Base-by-base conservation (phyloP, 2,329 filamentous ascomycete genomes). In the Rachicladosporium sp. region DNA sequence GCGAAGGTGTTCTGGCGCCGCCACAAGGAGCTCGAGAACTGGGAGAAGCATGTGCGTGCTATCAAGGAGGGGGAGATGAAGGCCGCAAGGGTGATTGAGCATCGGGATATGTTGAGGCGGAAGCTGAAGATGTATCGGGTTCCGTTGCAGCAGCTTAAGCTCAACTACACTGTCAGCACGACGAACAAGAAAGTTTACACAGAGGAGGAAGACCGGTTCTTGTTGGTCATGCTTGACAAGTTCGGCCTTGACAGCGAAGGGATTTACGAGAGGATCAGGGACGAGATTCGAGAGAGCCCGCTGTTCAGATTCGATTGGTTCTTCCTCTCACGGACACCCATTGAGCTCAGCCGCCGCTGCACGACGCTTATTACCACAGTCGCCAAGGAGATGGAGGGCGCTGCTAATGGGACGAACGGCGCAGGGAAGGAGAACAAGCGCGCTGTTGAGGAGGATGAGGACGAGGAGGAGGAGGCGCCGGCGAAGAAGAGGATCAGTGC, bases 111-210 rank as follows among this genome's bases (percentile, higher is more conserved):
- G 68, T 73, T 98, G 40, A 78, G 81, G 47, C 93, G 88, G 74
- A 98, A 98, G 74, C 83, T 98, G 74, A 75, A 80, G 52, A 85
- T 91, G 69, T 96, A 94, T 59, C 82, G 91, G n/a, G 89, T 96
- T 36, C 93, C 91, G 15, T 73, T 98, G 10, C 91, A 98, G 61
- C 91, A 98, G 63, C 78, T 98, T 55, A 94, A 94, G 70, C 87
- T 98, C 68, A 96, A 94, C 66, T 98, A 98, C 64, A 94, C 88
- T 0, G 91, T 98, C 21, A 94, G 87, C 5, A 98, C 91, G 2
- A 98, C 93, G 7, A 98, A 98, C 74, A 98, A 98, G 69, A 98
- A 98, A 68, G 88, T 98, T 1, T 98, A 98, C 60, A 96, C 88
- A 0, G 93, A 98, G 59, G 91, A 98, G 58, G 91, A 98, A 61